A percentile compares a stretch with the other conserved stretches of the same genome.
Evolutionary conservation across 1,284 basidiomycete species (phyloP).

Genomic region (Pholiota adiposa): DNA sequence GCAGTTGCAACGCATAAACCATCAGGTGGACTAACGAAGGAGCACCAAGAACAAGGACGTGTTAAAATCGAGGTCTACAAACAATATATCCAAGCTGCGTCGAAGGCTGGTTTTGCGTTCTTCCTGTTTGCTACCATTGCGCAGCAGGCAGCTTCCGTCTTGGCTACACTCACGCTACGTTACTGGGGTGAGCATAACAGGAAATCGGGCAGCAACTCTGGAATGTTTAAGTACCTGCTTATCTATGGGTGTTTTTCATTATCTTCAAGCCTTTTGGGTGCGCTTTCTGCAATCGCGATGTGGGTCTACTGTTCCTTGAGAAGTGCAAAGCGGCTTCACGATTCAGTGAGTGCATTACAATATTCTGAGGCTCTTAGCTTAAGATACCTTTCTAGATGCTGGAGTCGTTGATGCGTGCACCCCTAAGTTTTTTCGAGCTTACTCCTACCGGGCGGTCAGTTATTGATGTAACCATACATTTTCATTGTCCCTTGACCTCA

Average conservation of each 20-base stretch:
- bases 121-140: constrained; percentile 66
- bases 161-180: constrained; percentile 74
- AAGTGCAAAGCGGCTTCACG: constrained; percentile 79
- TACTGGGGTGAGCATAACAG: constrained; percentile 84
- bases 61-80: constrained; percentile 82
- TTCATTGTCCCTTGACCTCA: neutral
- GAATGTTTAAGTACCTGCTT: constrained; percentile 61
- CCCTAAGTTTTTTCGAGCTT: constrained; percentile 86
- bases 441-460: constrained; percentile 78
- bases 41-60: constrained; percentile 82
- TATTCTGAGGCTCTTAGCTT: neutral
- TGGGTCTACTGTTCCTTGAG: constrained; percentile 82
- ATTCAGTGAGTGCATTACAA: constrained; percentile 54
- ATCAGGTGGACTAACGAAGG: constrained; percentile 62
- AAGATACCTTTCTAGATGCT: constrained; percentile 58
- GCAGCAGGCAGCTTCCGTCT: constrained; percentile 58
- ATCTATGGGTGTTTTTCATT: constrained; percentile 67
- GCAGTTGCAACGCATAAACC: constrained; percentile 40
- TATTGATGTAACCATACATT: neutral
- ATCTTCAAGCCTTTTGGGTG: constrained; percentile 55
- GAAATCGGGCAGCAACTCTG: constrained; percentile 58
- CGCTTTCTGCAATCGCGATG: constrained; percentile 63
- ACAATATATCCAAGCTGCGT: constrained; percentile 82
- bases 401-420: constrained; percentile 78
- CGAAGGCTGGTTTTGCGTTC: constrained; percentile 67